Evolutionary conservation across 2,329 filamentous ascomycete genomes (phyloP).

Genomic region (Xylariaceae sp.): DNA sequence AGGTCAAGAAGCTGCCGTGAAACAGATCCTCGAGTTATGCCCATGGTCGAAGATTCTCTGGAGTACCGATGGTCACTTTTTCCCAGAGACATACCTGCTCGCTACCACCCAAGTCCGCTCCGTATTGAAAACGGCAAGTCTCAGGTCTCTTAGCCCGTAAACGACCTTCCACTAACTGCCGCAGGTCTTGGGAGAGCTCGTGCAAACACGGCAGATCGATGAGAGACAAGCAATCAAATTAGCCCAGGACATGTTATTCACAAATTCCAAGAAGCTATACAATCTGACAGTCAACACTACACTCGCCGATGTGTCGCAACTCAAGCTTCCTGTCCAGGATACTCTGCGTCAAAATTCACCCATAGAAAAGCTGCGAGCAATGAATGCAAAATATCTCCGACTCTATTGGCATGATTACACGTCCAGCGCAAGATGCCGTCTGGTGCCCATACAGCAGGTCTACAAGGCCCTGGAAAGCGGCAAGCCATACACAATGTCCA

Average conservation of each 20-base stretch:
- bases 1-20: constrained; percentile 73
- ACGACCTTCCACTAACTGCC: neutral
- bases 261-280: constrained; percentile 78
- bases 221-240: constrained; percentile 66
- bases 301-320: constrained; percentile 35
- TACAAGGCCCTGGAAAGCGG: constrained; percentile 53
- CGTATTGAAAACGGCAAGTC: constrained; percentile 12
- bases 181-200: constrained; percentile 71
- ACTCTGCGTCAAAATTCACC: neutral
- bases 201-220: constrained; percentile 66
- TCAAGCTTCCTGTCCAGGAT: neutral
- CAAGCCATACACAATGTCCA: constrained; percentile 57
- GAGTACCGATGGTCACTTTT: constrained; percentile 79
- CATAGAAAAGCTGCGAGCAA: constrained; percentile 23
- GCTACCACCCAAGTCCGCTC: constrained; percentile 9
- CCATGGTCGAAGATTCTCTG: constrained; percentile 78
- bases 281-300: constrained; percentile 57
- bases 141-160: neutral
- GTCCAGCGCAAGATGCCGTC: constrained; percentile 66
- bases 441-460: constrained; percentile 69
- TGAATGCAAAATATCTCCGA: constrained; percentile 69
- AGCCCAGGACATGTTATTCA: constrained; percentile 73
- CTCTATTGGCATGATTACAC: constrained; percentile 81
- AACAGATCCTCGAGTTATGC: constrained; percentile 75
- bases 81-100: constrained; percentile 19